Evolutionary conservation across 805 yeast species (phyloP).

Genomic region (Candida coquimbonensis): DNA sequence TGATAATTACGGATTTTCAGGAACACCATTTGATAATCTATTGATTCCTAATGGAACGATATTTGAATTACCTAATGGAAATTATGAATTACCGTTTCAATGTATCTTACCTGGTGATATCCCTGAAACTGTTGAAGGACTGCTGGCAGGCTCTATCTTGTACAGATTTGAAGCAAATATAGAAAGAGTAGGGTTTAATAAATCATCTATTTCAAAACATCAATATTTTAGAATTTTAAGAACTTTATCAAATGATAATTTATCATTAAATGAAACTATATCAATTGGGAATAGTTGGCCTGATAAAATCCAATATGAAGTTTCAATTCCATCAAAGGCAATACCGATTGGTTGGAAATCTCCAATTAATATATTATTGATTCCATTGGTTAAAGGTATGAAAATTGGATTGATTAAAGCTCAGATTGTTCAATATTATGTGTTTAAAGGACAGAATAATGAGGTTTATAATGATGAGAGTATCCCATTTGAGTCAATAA

Average conservation of each 20-base stretch:
- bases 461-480: slow-evolving; percentile 57
- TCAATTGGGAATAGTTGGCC: slow-evolving; percentile 93
- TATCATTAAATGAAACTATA: slow-evolving; percentile 69
- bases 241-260: slow-evolving; percentile 73
- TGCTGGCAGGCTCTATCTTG: slow-evolving; percentile 67
- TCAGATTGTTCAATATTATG: slow-evolving; percentile 57
- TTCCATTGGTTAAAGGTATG: slow-evolving; percentile 76
- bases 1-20: slow-evolving; percentile 21
- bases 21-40: slow-evolving; percentile 27
- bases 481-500: slow-evolving; percentile 41
- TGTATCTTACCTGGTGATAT: slow-evolving; percentile 69
- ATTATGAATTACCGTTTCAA: slow-evolving; percentile 82
- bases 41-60: slow-evolving; percentile 18
- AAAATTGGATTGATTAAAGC: slow-evolving; percentile 61
- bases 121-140: slow-evolving; percentile 85
- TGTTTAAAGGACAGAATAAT: slow-evolving; percentile 48
- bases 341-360: slow-evolving; percentile 76
- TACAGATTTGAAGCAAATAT: slow-evolving; percentile 72
- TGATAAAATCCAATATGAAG: slow-evolving; percentile 75
- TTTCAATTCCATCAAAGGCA: slow-evolving; percentile 80
- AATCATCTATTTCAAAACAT: slow-evolving; percentile 39
- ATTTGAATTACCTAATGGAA: slow-evolving; percentile 54
- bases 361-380: slow-evolving; percentile 60
- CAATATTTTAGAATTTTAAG: slow-evolving; percentile 71
- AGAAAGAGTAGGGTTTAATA: slow-evolving; percentile 54